Percentiles rank a stretch among this genome's conserved stretches.
Conservation (phyloP, 164 flowering plant species). For the Vitis cinerea region DNA sequence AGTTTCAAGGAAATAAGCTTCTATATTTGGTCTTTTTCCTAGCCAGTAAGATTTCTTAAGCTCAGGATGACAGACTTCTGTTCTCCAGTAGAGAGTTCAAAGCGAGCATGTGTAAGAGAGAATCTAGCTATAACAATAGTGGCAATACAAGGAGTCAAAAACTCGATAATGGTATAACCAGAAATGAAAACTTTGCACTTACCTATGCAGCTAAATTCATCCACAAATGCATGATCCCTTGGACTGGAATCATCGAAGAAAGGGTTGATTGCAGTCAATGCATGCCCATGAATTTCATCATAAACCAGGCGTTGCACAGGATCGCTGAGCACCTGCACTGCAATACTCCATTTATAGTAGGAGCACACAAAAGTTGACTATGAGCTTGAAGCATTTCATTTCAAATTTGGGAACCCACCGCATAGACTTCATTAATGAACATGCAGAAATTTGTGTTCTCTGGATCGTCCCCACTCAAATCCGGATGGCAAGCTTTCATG, state of each 20-base stretch:
- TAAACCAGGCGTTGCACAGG: constrained; percentile 91
- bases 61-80: no score
- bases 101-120: no score
- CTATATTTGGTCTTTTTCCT: background rate
- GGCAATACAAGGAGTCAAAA: no score
- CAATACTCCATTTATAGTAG: constrained; percentile 2
- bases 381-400: background rate
- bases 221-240: constrained; percentile 88
- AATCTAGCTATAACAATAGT: no score
- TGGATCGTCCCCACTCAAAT: constrained; percentile 84
- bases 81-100: no score
- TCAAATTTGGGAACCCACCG: constrained; percentile 39
- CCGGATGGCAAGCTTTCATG: constrained; percentile 98
- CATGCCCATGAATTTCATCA: constrained; percentile 95
- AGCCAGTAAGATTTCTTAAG: no score
- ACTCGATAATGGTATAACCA: background rate
- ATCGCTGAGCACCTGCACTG: constrained; percentile 84
- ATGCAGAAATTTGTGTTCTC: constrained; percentile 90
- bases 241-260: constrained; percentile 72
- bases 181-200: constrained; percentile 6
- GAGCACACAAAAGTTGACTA: background rate
- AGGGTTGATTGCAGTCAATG: constrained; percentile 80
- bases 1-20: background rate
- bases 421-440: constrained; percentile 90
- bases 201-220: constrained; percentile 98